A percentile compares a stretch with the other conserved stretches of the same genome.
Conservation (phyloP, 1,284 basidiomycete genomes). For the Meira nashicola region DNA sequence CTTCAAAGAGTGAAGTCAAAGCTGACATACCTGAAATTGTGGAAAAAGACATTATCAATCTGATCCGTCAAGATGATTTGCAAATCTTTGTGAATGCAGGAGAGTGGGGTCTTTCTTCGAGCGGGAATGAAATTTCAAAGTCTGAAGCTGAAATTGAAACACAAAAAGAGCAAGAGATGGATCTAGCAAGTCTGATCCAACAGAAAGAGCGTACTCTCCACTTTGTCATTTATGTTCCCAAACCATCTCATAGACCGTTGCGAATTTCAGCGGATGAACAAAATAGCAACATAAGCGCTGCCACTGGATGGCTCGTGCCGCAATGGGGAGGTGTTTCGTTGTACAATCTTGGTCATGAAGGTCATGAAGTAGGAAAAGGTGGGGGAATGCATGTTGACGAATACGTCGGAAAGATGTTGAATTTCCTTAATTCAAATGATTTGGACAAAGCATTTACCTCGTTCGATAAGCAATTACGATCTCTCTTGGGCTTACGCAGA, state of each 20-base stretch:
- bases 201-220: slow-evolving; percentile 59
- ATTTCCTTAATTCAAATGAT: slow-evolving; percentile 23
- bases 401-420: background rate
- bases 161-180: background rate
- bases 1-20: slow-evolving; percentile 2
- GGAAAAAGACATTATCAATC: slow-evolving; percentile 14
- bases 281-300: slow-evolving; percentile 11
- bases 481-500: slow-evolving; percentile 66
- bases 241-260: slow-evolving; percentile 65
- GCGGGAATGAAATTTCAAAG: background rate
- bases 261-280: slow-evolving; percentile 55
- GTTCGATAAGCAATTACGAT: slow-evolving; percentile 70
- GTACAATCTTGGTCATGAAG: slow-evolving; percentile 57
- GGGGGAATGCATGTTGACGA: background rate
- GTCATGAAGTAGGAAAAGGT: background rate
- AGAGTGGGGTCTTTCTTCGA: slow-evolving; percentile 70
- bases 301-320: slow-evolving; percentile 74
- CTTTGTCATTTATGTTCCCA: slow-evolving; percentile 85
- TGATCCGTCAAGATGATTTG: slow-evolving; percentile 42
- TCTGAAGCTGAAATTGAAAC: background rate
- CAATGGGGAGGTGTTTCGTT: slow-evolving; percentile 92
- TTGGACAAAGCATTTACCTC: slow-evolving; percentile 64
- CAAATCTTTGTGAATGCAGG: slow-evolving; percentile 83
- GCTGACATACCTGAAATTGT: slow-evolving; percentile 12
- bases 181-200: slow-evolving; percentile 16